Conservation (phyloP, 192 early-diverging fungal genomes). For the Chytriomyces sp. region DNA sequence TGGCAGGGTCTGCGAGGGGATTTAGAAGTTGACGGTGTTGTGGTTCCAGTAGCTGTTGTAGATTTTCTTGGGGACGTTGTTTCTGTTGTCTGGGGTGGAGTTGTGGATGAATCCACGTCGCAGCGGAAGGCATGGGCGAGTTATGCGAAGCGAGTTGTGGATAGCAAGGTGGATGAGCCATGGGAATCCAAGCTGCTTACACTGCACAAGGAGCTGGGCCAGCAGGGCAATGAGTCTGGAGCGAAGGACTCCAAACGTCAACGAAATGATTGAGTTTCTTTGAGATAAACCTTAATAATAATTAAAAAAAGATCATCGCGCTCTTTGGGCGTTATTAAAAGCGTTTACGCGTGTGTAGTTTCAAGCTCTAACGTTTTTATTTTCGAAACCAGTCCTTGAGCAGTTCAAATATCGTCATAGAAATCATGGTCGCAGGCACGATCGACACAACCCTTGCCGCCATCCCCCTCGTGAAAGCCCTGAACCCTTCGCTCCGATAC, state of each 20-base stretch:
- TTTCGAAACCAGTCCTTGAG: conserved; percentile 55
- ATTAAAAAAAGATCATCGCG: no score
- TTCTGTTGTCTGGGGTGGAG: neutral
- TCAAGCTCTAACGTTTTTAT: neutral
- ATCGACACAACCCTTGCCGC: conserved; percentile 72
- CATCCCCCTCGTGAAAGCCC: conserved; percentile 71
- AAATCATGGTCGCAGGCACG: conserved; percentile 70
- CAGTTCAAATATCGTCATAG: conserved; percentile 75
- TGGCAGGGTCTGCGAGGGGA: neutral
- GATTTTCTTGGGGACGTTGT: neutral
- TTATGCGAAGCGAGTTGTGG: neutral
- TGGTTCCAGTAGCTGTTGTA: neutral
- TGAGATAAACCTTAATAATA: no score
- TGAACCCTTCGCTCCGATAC: conserved; percentile 53
- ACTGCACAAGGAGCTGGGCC: neutral
- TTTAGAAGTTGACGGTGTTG: neutral
- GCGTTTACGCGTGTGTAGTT: neutral
- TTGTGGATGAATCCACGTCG: neutral
- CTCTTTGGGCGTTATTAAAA: neutral
- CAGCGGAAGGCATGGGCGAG: neutral
- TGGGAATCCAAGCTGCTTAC: neutral
- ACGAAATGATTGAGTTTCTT: no score
- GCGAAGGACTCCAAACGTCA: neutral
- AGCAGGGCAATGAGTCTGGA: neutral
- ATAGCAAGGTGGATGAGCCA: neutral